A percentile compares a stretch with the other conserved stretches of the same genome.
These are phyloP conservation scores for Umbilicus rupestris DNA, from an alignment of 164 flowering plant species.

Conservation along the genomic window DNA sequence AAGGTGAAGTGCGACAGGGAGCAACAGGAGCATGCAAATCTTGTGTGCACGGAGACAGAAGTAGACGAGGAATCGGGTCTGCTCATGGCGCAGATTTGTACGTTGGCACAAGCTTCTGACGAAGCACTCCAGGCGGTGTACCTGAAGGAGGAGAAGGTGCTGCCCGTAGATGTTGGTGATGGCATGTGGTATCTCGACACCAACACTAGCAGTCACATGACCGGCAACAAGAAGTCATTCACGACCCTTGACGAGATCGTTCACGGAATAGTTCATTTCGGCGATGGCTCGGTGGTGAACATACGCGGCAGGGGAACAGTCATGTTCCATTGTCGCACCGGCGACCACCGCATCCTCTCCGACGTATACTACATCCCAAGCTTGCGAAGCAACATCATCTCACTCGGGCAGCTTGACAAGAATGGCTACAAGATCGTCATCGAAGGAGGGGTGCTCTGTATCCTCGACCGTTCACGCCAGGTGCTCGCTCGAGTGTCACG, in stretches of 20 bases:
- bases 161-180: no score
- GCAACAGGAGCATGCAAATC: background rate
- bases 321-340: no score
- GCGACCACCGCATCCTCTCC: no score
- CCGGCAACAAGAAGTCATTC: background rate
- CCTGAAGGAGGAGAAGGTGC: background rate
- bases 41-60: background rate
- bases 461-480: background rate
- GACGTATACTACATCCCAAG: no score
- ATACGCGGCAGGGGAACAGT: no score
- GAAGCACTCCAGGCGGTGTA: background rate
- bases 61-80: background rate
- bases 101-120: background rate
- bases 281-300: no score
- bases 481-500: background rate
- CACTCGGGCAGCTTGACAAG: no score
- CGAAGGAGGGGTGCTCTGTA: background rate
- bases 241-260: background rate
- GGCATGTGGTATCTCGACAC: background rate
- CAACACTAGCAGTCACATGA: background rate
- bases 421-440: background rate
- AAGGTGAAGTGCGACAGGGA: background rate
- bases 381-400: no score
- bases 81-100: background rate
- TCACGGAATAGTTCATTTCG: background rate